Base-by-base conservation (phyloP, 2,329 filamentous ascomycete species). In the Paecilomyces sp. region DNA sequence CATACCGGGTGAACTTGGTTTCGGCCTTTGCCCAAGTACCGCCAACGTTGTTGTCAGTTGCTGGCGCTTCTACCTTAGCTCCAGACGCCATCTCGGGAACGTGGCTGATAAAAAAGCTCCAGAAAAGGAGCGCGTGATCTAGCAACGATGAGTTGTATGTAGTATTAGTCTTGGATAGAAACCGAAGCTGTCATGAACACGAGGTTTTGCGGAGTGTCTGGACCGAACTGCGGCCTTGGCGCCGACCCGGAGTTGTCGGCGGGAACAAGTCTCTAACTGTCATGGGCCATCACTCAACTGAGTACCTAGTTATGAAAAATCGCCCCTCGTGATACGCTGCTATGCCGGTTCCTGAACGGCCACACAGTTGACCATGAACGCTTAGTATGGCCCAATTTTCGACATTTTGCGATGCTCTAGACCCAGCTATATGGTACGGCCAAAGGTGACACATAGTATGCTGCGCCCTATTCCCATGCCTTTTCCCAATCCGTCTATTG, bases 1-100 rank as follows among this genome's bases (percentile, higher is more conserved):
- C 80, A 68, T 76, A 88, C 87, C 79, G 82, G 66, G 87, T 78
- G 68, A 90, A 91, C 67, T 86, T 88, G 60, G 79, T 75, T 69
- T 85, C 72, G 18, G 66, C 85, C 58, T 82, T 84, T 61, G 87
- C 79, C 62, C 82, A 79, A 66, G 80, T 47, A n/a, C 79, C 25
- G 78, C 72, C 58, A 70, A 60, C 15, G 13, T 59, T 50, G 36
- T 62, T 65, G 12, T 63, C 59, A 18, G 41, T 47, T 47, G 15
- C 41, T 47, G 41, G 18, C 6, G 41, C 15, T 47, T 47, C 41
- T 47, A 9, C 41, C 54, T 64, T 59, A 25, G 66, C 57, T 36
- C 64, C 61, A 36, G 62, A 62, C 31, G 68, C 31, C 68, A 71
- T 71, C 18, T 60, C 25, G 8, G 18, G 15, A 13, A 36, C 18